A percentile compares a stretch with the other conserved stretches of the same genome.
phyloP scores from a whole-genome alignment of 2,329 filamentous ascomycete species.

The Cyphellophora attinorum region DNA sequence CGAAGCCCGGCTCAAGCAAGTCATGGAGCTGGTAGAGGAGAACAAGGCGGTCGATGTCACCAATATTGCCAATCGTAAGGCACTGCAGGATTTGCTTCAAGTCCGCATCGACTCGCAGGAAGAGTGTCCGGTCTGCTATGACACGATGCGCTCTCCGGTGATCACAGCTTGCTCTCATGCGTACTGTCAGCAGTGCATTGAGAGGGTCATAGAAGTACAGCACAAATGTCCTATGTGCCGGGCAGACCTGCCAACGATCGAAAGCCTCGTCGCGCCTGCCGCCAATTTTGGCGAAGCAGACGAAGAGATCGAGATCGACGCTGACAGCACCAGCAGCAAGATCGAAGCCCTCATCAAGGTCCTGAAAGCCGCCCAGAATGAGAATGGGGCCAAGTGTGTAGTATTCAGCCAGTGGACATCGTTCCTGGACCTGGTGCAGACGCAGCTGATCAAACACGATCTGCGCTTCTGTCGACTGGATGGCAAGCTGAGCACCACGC shows the following conservation, averaged over 20 bases:
- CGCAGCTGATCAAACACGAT: slow-evolving; percentile 51
- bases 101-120: slow-evolving; percentile 72
- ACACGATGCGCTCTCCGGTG: slow-evolving; percentile 59
- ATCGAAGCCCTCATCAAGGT: slow-evolving; percentile 71
- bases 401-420: slow-evolving; percentile 77
- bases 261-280: slow-evolving; percentile 57
- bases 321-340: slow-evolving; percentile 65
- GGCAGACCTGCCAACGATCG: slow-evolving; percentile 49
- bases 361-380: slow-evolving; percentile 58
- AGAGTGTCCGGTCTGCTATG: slow-evolving; percentile 74
- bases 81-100: slow-evolving; percentile 66
- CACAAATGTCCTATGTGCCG: slow-evolving; percentile 80
- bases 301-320: slow-evolving; percentile 46
- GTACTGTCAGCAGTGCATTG: slow-evolving; percentile 67
- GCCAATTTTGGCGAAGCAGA: slow-evolving; percentile 42
- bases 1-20: slow-evolving; percentile 60
- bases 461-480: slow-evolving; percentile 66
- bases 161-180: slow-evolving; percentile 80
- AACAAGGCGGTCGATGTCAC: slow-evolving; percentile 61
- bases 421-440: slow-evolving; percentile 65
- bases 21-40: slow-evolving; percentile 60
- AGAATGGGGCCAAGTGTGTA: slow-evolving; percentile 62
- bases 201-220: slow-evolving; percentile 62
- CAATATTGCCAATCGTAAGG: slow-evolving; percentile 54
- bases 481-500: slow-evolving; percentile 62